phyloP scores from a whole-genome alignment of 2,329 filamentous ascomycete genomes.

The Pyrenophora tritici-repentis region DNA sequence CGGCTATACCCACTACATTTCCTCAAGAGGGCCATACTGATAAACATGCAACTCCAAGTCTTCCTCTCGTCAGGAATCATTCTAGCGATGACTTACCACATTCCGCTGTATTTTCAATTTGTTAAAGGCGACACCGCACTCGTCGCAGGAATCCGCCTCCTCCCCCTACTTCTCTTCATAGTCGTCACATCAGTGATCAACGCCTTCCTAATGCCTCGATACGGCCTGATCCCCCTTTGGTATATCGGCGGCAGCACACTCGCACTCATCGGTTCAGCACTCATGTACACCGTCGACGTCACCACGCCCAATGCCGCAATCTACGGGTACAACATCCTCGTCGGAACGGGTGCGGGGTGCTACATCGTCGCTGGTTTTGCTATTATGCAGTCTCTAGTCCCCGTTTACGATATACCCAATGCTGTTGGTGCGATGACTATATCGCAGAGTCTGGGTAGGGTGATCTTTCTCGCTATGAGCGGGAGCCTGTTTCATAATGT shows the following conservation, averaged over 20 bases:
- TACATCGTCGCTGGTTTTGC: slow-evolving; percentile 21
- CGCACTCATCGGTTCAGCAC: slow-evolving; percentile 12
- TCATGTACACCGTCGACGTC: slow-evolving; percentile 35
- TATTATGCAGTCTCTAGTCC: slow-evolving; percentile 16
- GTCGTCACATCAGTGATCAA: slow-evolving; percentile 23
- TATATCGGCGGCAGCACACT: slow-evolving; percentile 41
- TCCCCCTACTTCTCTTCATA: slow-evolving; percentile 32
- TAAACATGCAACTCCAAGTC: slow-evolving; percentile 16
- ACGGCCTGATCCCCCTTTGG: slow-evolving; percentile 24
- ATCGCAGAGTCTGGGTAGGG: slow-evolving; percentile 5
- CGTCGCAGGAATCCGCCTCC: slow-evolving; percentile 28
- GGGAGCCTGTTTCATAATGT: slow-evolving; percentile 4
- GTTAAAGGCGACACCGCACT: slow-evolving; percentile 22
- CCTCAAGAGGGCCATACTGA: slow-evolving; percentile 26
- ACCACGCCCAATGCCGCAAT: slow-evolving; percentile 14
- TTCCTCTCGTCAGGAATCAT: slow-evolving; percentile 21
- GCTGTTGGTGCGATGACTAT: slow-evolving; percentile 20
- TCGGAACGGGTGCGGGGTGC: slow-evolving; percentile 25
- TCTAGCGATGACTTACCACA: slow-evolving; percentile 23
- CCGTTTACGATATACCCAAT: slow-evolving; percentile 13
- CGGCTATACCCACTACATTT: slow-evolving; percentile 59
- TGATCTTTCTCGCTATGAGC: slow-evolving; percentile 1
- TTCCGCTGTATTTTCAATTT: slow-evolving; percentile 39
- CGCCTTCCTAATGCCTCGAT: slow-evolving; percentile 24
- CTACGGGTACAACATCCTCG: slow-evolving; percentile 29